Percentiles rank a stretch among this genome's conserved stretches.
These are phyloP conservation scores for Ramularia endophylla DNA, from an alignment of 2,329 filamentous ascomycete species.

Conservation along the genomic window DNA sequence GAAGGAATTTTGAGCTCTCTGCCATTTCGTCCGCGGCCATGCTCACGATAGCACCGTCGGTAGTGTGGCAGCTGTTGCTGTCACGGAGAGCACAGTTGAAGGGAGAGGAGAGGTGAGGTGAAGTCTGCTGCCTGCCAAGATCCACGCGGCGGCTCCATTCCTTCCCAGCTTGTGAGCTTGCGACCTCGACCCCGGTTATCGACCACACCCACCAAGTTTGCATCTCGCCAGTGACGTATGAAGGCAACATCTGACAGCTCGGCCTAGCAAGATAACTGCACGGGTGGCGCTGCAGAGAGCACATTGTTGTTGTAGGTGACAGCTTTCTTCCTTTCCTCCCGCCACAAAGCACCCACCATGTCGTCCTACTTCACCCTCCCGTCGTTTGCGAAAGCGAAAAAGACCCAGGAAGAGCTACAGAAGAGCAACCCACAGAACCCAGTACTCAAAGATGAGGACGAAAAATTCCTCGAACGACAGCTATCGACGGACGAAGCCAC, in stretches of 20 bases:
- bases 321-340: slow-evolving; percentile 1
- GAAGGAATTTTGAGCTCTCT: too few relatives aligned
- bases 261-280: not conserved
- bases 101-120: not conserved
- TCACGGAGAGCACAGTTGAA: not conserved
- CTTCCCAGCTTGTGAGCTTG: slow-evolving; percentile 1
- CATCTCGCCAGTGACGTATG: slow-evolving; percentile 9
- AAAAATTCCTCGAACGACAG: slow-evolving; percentile 46
- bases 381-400: slow-evolving; percentile 31
- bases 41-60: not conserved
- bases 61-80: not conserved
- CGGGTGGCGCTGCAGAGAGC: slow-evolving; percentile 12
- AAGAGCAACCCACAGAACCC: slow-evolving; percentile 34
- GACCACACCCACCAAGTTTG: slow-evolving; percentile 11
- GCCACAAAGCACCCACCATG: slow-evolving; percentile 9
- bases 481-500: slow-evolving; percentile 20
- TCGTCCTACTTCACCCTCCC: slow-evolving; percentile 29
- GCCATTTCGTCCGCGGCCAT: too few relatives aligned
- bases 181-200: slow-evolving; percentile 4
- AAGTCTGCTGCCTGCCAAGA: not conserved
- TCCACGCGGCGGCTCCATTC: not conserved
- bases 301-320: slow-evolving; percentile 7
- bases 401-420: slow-evolving; percentile 32
- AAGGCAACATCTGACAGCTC: slow-evolving; percentile 3
- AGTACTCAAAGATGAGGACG: slow-evolving; percentile 56